phyloP scores from a whole-genome alignment of 2,329 filamentous ascomycete species.

The Ceratocystis smalleyi region DNA sequence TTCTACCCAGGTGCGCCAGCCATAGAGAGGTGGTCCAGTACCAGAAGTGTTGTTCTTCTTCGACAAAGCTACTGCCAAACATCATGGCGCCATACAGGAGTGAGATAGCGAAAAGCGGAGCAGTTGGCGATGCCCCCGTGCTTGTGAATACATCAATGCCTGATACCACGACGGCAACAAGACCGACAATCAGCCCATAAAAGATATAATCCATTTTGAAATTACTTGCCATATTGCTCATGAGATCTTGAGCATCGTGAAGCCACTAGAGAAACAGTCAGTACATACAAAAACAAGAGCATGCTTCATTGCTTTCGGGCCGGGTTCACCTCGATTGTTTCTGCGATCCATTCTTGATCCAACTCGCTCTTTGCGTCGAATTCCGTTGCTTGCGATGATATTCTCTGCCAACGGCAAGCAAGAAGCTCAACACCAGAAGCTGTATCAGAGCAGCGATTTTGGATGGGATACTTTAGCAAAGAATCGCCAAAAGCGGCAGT shows the following conservation, averaged over 20 bases:
- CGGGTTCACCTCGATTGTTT: conserved; percentile 7
- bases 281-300: background rate
- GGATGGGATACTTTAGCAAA: conserved; percentile 20
- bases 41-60: conserved; percentile 98
- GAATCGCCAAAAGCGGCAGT: conserved; percentile 50
- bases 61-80: conserved; percentile 95
- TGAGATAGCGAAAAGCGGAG: conserved; percentile 36
- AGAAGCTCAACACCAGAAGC: conserved; percentile 37
- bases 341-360: conserved; percentile 4
- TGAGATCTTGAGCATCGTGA: conserved; percentile 54
- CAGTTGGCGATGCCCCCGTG: background rate
- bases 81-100: conserved; percentile 66
- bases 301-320: background rate
- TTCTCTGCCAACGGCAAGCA: conserved; percentile 50
- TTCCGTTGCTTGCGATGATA: conserved; percentile 15
- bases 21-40: conserved; percentile 73
- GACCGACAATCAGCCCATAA: conserved; percentile 36
- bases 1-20: conserved; percentile 40
- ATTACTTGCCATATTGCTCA: conserved; percentile 85
- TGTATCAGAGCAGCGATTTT: background rate
- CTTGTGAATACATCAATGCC: conserved; percentile 15
- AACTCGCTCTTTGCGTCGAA: background rate
- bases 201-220: conserved; percentile 48
- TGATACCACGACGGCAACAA: conserved; percentile 24
- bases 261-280: conserved; percentile 37